A percentile compares a stretch with the other conserved stretches of the same genome.
Conservation (phyloP, 1,284 basidiomycete genomes). For the Ganoderma leucocontextum region DNA sequence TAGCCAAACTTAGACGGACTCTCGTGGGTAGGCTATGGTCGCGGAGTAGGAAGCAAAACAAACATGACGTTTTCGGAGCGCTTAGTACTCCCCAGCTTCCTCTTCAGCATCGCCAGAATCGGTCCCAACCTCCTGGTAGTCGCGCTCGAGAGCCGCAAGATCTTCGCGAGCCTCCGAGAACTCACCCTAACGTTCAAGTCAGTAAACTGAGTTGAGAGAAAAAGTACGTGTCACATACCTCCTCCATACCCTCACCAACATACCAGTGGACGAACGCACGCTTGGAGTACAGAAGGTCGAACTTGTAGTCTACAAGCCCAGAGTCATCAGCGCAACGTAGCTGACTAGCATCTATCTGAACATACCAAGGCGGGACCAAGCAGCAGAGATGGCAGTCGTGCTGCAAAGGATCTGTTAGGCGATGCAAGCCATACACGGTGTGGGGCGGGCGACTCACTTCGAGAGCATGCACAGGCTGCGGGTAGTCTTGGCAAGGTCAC, state of each 20-base stretch:
- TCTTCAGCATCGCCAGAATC: slow-evolving; percentile 85
- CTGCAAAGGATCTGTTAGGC: slow-evolving; percentile 47
- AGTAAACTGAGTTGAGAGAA: background rate
- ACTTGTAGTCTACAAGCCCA: slow-evolving; percentile 85
- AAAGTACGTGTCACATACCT: slow-evolving; percentile 46
- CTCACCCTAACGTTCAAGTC: slow-evolving; percentile 65
- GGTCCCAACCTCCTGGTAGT: slow-evolving; percentile 94
- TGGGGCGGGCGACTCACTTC: slow-evolving; percentile 53
- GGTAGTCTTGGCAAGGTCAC: slow-evolving; percentile 94
- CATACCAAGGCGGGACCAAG: slow-evolving; percentile 91
- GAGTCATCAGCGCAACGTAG: background rate
- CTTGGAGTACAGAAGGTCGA: slow-evolving; percentile 95
- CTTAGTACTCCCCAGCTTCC: slow-evolving; percentile 80
- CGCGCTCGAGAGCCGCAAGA: slow-evolving; percentile 95
- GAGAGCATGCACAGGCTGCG: slow-evolving; percentile 98
- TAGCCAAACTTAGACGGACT: slow-evolving; percentile 34
- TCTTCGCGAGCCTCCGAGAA: slow-evolving; percentile 98
- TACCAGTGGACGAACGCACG: slow-evolving; percentile 96
- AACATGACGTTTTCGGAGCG: slow-evolving; percentile 22
- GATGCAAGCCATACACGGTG: background rate
- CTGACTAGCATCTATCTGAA: slow-evolving; percentile 13
- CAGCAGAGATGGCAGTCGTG: slow-evolving; percentile 93
- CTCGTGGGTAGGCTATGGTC: slow-evolving; percentile 30
- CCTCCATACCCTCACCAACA: slow-evolving; percentile 98
- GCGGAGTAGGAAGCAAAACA: slow-evolving; percentile 22